These are phyloP conservation scores for Zygnema cylindricum DNA, from an alignment of 139 green algal species.

Conservation along the genomic window DNA sequence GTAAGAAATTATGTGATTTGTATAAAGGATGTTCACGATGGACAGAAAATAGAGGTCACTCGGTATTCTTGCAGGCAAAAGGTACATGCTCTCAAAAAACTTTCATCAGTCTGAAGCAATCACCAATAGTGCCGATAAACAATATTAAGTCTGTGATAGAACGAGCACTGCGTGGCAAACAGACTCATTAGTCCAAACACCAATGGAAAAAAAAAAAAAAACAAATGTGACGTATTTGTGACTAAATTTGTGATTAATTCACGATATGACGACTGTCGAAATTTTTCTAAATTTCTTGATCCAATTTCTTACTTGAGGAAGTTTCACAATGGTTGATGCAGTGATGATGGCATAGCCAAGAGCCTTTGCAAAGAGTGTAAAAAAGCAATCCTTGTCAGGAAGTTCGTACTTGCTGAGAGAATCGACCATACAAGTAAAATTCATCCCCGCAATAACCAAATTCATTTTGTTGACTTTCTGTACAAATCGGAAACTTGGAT, in stretches of 20 bases:
- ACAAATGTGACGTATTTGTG: background rate
- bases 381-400: slow-evolving; percentile 49
- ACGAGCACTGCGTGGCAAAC: no score
- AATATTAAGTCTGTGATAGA: no score
- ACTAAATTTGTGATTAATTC: background rate
- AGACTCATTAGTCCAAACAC: no score
- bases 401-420: slow-evolving; percentile 25
- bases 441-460: slow-evolving; percentile 35
- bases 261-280: background rate
- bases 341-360: slow-evolving; percentile 53
- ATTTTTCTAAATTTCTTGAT: slow-evolving; percentile 23
- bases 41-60: no score
- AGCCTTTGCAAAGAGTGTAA: slow-evolving; percentile 48
- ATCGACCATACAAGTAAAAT: slow-evolving; percentile 43
- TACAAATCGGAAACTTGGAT: background rate
- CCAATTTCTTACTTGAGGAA: slow-evolving; percentile 45
- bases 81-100: no score
- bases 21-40: no score
- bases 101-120: no score
- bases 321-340: slow-evolving; percentile 50
- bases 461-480: background rate
- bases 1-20: no score
- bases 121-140: no score
- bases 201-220: slow-evolving; percentile 1
- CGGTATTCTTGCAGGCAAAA: no score